Base-by-base conservation (phyloP, 495 filamentous ascomycete genomes). In the Xylaria bambusicola region DNA sequence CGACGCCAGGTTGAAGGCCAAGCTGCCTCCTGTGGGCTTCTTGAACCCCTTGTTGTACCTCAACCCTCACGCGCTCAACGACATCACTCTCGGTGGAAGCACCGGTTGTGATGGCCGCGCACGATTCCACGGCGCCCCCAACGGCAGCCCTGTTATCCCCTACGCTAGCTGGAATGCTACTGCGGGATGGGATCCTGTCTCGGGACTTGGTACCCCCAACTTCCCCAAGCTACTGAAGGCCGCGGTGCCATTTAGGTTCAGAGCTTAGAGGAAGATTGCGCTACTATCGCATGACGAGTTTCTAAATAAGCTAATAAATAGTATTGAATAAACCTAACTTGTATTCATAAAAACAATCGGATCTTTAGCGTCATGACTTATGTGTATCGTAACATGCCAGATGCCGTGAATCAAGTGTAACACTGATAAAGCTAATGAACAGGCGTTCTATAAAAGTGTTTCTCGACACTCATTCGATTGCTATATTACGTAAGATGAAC, bases 11-110 rank as follows among this genome's bases (percentile, higher is more conserved):
- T 53, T 86, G 6, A 68, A 69, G 0, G 66, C 66, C n/a, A 77
- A 77, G 9, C 85, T 84, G 67, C 53, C 71, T 12, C 73, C 77
- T 0, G 71, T 88, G 0, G 85, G 85, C 0, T 88, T 87, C 58
- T 62, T 86, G 26, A 88, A 88, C 61, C 85, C 85, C 8, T 70
- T 70, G 1, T 68, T 88, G 9, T 87, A 87, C 63, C 74, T 69
- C 0, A 71, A 87, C 66, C 81, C 84, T 0, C 73, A 77, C 15
- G 77, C 76, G 0, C 69, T 88, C 33, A 80, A 83, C 56, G 85
- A 88, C 63, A 75, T 88, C 48, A 83, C 75, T 21, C 68, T 66
- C 21, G 85, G 85, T 3, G 75, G 69, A 0, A 87, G 86, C 67
- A 70, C 73, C 10, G 81, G 82, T 6, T 88, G 85, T 68, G 75